phyloP scores from a whole-genome alignment of 352 stramenopile species.

The Phytophthora lateralis region DNA sequence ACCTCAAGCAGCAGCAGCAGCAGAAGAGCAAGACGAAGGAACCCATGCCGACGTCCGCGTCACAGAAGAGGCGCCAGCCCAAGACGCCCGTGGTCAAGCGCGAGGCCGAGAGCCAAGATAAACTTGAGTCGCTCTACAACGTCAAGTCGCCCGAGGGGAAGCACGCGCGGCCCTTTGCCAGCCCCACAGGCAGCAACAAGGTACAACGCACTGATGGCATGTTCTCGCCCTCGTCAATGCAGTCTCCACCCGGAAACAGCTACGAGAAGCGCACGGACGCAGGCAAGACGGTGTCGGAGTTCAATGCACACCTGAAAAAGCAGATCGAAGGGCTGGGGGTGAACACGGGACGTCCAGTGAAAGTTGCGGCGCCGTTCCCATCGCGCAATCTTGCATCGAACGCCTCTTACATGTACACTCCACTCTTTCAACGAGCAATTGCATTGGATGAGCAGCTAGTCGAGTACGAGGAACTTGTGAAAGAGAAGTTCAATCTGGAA shows the following conservation, averaged over 20 bases:
- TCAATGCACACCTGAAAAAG: slow-evolving; percentile 76
- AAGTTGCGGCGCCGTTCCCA: slow-evolving; percentile 50
- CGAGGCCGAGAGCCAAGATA: slow-evolving; percentile 58
- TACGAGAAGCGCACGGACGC: slow-evolving; percentile 83
- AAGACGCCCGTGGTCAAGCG: slow-evolving; percentile 81
- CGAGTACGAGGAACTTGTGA: slow-evolving; percentile 80
- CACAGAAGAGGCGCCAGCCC: slow-evolving; percentile 55
- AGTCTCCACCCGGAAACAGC: slow-evolving; percentile 68
- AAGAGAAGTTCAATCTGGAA: slow-evolving; percentile 63
- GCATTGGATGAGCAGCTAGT: slow-evolving; percentile 78
- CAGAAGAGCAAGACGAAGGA: slow-evolving; percentile 47
- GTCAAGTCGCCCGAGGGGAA: slow-evolving; percentile 81
- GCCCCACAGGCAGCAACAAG: slow-evolving; percentile 61
- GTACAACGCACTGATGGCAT: slow-evolving; percentile 67
- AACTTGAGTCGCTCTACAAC: slow-evolving; percentile 69
- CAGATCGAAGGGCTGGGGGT: slow-evolving; percentile 39
- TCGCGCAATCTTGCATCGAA: slow-evolving; percentile 65
- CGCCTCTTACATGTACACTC: slow-evolving; percentile 86
- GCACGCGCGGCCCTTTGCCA: slow-evolving; percentile 64
- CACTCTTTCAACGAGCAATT: slow-evolving; percentile 75
- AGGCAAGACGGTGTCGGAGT: slow-evolving; percentile 79
- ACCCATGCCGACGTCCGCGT: background rate
- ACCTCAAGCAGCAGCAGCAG: slow-evolving; percentile 56
- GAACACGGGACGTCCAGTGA: slow-evolving; percentile 17
- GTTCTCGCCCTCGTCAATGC: slow-evolving; percentile 76